Conservation (phyloP, 768 basidiomycete species). For the Trametes cubensis region DNA sequence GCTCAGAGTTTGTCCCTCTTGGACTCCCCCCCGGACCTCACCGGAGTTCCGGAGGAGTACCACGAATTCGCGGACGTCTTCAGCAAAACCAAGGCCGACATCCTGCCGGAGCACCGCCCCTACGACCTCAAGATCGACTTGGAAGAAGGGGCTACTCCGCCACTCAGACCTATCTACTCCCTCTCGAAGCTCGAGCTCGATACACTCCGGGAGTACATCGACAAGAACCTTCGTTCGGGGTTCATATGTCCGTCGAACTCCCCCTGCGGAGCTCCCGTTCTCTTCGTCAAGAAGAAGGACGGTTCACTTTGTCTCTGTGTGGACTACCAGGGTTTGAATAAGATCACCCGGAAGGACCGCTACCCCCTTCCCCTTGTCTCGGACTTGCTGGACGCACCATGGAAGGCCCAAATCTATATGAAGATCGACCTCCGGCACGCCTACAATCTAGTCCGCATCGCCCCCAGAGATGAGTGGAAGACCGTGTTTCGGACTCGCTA, state of each 20-base stretch:
- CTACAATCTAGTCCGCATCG: constrained; percentile 43
- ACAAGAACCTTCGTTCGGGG: too few relatives aligned
- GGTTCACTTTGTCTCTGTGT: not conserved
- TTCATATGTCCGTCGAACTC: too few relatives aligned
- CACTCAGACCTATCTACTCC: not conserved
- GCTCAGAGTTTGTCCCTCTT: not conserved
- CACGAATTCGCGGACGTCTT: constrained; percentile 1
- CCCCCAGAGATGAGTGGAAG: constrained; percentile 36
- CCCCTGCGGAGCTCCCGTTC: too few relatives aligned
- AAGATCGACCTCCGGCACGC: constrained; percentile 42
- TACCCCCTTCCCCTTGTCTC: constrained; percentile 34
- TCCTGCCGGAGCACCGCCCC: not conserved
- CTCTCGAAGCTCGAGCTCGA: not conserved
- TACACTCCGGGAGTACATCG: not conserved
- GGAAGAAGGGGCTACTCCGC: not conserved
- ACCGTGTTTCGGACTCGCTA: constrained; percentile 39
- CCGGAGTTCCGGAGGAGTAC: not conserved
- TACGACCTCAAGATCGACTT: not conserved
- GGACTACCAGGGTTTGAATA: not conserved
- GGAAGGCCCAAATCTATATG: constrained; percentile 31
- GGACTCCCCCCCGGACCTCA: not conserved
- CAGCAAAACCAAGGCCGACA: not conserved
- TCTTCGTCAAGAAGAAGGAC: not conserved
- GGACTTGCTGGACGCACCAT: constrained; percentile 31
- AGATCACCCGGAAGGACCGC: not conserved